Conservation (phyloP, 345 rosid genomes). For the Bruguiera parviflora region DNA sequence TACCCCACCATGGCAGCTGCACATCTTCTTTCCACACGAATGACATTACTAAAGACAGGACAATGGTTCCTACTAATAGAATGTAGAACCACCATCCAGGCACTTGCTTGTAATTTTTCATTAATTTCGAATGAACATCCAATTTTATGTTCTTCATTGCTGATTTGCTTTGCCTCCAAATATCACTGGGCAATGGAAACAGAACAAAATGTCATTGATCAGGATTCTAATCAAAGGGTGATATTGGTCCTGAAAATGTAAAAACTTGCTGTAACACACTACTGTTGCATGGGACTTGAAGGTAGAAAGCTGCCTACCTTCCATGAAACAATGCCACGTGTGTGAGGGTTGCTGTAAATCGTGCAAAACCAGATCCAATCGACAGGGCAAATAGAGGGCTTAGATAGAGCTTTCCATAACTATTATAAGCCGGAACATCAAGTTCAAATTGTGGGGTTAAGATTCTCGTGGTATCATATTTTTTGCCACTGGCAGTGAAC, state of each 20-base stretch:
- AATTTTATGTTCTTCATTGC: slow-evolving; percentile 69
- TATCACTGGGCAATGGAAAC: slow-evolving; percentile 57
- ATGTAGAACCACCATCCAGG: slow-evolving; percentile 91
- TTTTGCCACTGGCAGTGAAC: slow-evolving; percentile 64
- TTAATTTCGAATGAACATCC: slow-evolving; percentile 75
- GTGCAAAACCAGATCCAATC: slow-evolving; percentile 96
- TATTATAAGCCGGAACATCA: slow-evolving; percentile 57
- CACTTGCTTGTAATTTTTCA: slow-evolving; percentile 81
- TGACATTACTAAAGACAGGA: slow-evolving; percentile 62
- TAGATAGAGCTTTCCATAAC: slow-evolving; percentile 83
- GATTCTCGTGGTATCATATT: slow-evolving; percentile 82
- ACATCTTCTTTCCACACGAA: slow-evolving; percentile 74
- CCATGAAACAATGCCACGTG: slow-evolving; percentile 98
- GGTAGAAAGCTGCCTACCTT: slow-evolving; percentile 41
- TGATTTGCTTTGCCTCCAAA: slow-evolving; percentile 68
- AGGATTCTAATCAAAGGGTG: neutral
- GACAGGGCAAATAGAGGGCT: slow-evolving; percentile 96
- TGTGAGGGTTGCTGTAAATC: slow-evolving; percentile 89
- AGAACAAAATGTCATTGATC: neutral
- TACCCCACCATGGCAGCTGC: slow-evolving; percentile 95
- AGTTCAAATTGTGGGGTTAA: slow-evolving; percentile 66
- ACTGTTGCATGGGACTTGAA: neutral
- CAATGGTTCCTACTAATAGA: slow-evolving; percentile 56
- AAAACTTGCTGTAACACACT: neutral
- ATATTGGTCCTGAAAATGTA: neutral